These are phyloP conservation scores for Trypanosoma avium DNA, from an alignment of 208 protist species.

Conservation along the genomic window DNA sequence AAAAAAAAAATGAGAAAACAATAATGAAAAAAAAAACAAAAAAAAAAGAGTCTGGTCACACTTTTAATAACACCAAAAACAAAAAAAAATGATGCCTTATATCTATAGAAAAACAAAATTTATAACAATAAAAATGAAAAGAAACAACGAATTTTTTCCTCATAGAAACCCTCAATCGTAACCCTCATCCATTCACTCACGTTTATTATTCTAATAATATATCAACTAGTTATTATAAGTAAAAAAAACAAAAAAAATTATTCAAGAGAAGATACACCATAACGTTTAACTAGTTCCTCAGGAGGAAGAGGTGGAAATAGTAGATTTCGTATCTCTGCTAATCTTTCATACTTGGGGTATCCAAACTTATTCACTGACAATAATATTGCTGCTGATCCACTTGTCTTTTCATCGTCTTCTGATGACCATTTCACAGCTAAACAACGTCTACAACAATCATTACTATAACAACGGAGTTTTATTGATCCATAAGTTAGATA, in stretches of 20 bases:
- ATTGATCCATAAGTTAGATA: constrained; percentile 90
- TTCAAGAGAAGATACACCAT: constrained; percentile 41
- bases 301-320: constrained; percentile 73
- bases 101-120: no score
- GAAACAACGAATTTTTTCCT: no score
- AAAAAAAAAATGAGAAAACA: constrained; percentile 2
- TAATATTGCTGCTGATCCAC: constrained; percentile 4
- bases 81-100: no score
- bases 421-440: constrained; percentile 59
- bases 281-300: constrained; percentile 74
- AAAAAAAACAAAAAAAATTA: background rate
- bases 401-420: constrained; percentile 16
- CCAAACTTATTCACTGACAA: constrained; percentile 26
- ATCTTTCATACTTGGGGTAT: constrained; percentile 69
- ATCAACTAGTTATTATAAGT: no score
- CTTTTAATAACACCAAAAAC: no score
- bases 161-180: no score
- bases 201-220: no score
- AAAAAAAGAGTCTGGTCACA: no score
- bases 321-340: constrained; percentile 43
- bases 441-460: constrained; percentile 80
- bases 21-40: background rate
- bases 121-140: no score
- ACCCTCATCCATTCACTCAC: no score
- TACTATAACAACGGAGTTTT: constrained; percentile 88